Base-by-base conservation (phyloP, 176 grass and related monocot species). In the Pontederia paniculata region DNA sequence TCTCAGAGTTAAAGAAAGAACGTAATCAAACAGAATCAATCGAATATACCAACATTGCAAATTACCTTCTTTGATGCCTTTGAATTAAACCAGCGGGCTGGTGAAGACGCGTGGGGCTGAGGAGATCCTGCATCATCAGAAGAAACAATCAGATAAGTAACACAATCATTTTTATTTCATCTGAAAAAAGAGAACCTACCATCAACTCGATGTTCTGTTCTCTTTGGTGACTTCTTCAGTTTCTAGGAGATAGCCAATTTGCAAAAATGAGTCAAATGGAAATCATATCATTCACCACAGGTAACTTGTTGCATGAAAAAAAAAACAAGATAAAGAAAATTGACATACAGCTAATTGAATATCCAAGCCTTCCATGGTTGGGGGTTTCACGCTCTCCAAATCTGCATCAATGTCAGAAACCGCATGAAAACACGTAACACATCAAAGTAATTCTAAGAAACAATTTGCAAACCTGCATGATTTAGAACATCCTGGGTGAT, bases 291-390 rank as follows among this genome's bases (percentile, higher is more conserved):
- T 18, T 56, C 31, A 54, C 41, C 47, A 21, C 54, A 55, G 8
- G 23, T 42, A 15, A 16, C 43, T 14, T 20, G 57, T n/a, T 21
- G 25, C 21, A 67, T 54, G 11, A 1, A 75, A 63, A 42, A 16
- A 59, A 45, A 66, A 6, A 1, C 8, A 75, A 59, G 62, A 16
- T 28, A 69, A 9, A 49, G 67, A 23, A 20, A 12, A 44, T 31
- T 12, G 48, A 89, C 89, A 62, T 83, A 95, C 84, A 67, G 76
- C 62, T 75, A 89, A 56, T 75, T 69, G 80, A 65, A 75, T 84
- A 72, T 82, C 89, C 66, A 95, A 83, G 72, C 84, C 89, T 77
- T 85, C 78, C 89, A 95, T 89, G 51, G 52, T 20, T 57, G 89
- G 89, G 21, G 66, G 81, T 45, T 80, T 77, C 41, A 89, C 47